Base-by-base conservation (phyloP, 2,329 filamentous ascomycete species). In the Fusarium sp. region DNA sequence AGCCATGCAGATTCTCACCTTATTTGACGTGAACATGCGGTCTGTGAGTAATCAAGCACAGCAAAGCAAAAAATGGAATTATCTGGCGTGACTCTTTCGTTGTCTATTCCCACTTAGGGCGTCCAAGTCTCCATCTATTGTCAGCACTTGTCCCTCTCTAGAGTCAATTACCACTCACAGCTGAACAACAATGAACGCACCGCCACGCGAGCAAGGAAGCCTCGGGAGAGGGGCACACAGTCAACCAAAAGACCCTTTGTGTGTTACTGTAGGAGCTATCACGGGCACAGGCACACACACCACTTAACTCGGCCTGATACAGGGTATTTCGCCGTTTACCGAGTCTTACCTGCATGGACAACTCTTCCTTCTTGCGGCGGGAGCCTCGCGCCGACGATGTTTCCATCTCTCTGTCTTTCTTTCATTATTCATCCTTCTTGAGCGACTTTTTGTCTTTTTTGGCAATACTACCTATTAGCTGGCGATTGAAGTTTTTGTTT, bases 261-360 rank as follows among this genome's bases (percentile, higher is more conserved):
- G 42, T 49, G 42, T 9, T n/a, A 16, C 42, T 9, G 13, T 8
- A 31, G 29, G 9, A 11, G 29, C 29, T 36, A n/a, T 42, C 38
- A 18, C 10, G 10, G 27, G 29, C 29, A 31, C 36, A 40, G 36
- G 36, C 36, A 40, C 36, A 40, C 36, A 40, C 40, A 40, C 18
- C 23, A 27, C 42, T 49, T 1, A 27, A 49, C 23, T 25, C 20
- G 42, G 42, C 42, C 23, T 49, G 42, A 27, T 25, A n/a, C 42
- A 49, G 42, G 42, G 23, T 49, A 49, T 49, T 49, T 66, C 27
- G 49, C 46, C 31, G 46, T 38, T 64, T 40, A 36, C 60, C 49
- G 27, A 70, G 67, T 68, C 67, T 70, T 61, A 68, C 67, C 57
- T 70, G 67, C 67, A 70, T 70, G 54, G 53, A 8, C 14, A 62